Conservation (phyloP, 805 yeast genomes). For the Sugiyamaella smithiae region DNA sequence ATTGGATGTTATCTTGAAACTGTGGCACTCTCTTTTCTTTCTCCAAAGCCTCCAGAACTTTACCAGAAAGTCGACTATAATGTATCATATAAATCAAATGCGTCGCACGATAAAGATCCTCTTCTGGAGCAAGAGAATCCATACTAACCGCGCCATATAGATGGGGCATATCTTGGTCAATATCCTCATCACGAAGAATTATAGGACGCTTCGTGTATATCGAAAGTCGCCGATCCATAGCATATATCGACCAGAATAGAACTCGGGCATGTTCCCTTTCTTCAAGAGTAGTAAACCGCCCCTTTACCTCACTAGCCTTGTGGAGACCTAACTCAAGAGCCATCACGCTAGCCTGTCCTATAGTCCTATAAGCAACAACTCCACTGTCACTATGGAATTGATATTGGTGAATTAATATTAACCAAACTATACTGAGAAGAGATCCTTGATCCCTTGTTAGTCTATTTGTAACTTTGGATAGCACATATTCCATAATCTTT, state of each 20-base stretch:
- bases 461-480: constrained; percentile 15
- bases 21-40: constrained; percentile 12
- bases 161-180: constrained; percentile 23
- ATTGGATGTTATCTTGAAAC: constrained; percentile 17
- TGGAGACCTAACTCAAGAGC: constrained; percentile 28
- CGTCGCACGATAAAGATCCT: constrained; percentile 19
- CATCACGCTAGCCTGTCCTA: constrained; percentile 23
- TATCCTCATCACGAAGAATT: constrained; percentile 24
- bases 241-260: constrained; percentile 29
- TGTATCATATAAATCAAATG: constrained; percentile 25
- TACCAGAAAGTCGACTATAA: constrained; percentile 21
- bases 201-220: constrained; percentile 25
- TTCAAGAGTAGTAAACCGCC: constrained; percentile 12
- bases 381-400: constrained; percentile 28
- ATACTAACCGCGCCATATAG: constrained; percentile 1
- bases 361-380: constrained; percentile 24
- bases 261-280: constrained; percentile 21
- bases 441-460: constrained; percentile 20
- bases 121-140: constrained; percentile 17
- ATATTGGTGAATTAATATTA: constrained; percentile 26
- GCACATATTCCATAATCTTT: constrained; percentile 21
- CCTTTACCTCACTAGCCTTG: constrained; percentile 17
- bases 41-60: constrained; percentile 15
- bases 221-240: constrained; percentile 27
- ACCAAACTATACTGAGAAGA: constrained; percentile 16